These are phyloP conservation scores for Phytophthora tubulina DNA, from an alignment of 352 stramenopile genomes.

Conservation along the genomic window DNA sequence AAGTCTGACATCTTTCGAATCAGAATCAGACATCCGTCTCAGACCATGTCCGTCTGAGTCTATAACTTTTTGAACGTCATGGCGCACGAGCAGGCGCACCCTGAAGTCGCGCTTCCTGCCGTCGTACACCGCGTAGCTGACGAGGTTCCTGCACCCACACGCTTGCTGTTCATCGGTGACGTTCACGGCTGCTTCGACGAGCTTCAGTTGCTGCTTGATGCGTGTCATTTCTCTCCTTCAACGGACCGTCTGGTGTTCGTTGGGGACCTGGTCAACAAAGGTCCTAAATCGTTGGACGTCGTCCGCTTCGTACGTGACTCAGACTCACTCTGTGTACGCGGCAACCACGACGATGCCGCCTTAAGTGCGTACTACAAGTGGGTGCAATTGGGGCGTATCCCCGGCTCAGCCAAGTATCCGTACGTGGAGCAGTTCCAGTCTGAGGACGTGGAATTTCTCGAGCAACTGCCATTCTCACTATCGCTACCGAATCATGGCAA, in stretches of 20 bases:
- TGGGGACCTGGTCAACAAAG: slow-evolving; percentile 95
- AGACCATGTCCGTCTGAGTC: slow-evolving; percentile 7
- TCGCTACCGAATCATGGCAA: slow-evolving; percentile 63
- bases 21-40: background rate
- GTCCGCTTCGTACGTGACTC: slow-evolving; percentile 78
- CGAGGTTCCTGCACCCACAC: slow-evolving; percentile 41
- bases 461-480: slow-evolving; percentile 83
- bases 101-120: slow-evolving; percentile 57
- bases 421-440: slow-evolving; percentile 71
- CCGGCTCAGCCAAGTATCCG: slow-evolving; percentile 58
- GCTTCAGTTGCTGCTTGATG: slow-evolving; percentile 67
- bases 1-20: too few species aligned
- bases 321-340: slow-evolving; percentile 68
- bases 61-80: slow-evolving; percentile 8
- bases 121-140: slow-evolving; percentile 53
- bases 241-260: slow-evolving; percentile 88
- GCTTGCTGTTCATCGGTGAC: slow-evolving; percentile 91
- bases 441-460: slow-evolving; percentile 72
- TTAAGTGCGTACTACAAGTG: slow-evolving; percentile 69
- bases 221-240: slow-evolving; percentile 51
- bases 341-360: slow-evolving; percentile 86
- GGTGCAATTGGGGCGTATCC: slow-evolving; percentile 28
- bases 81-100: slow-evolving; percentile 46
- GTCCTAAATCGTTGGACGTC: slow-evolving; percentile 81
- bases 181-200: slow-evolving; percentile 93